Base-by-base conservation (phyloP, 306 rosid species). In the Medicago ruthenica region DNA sequence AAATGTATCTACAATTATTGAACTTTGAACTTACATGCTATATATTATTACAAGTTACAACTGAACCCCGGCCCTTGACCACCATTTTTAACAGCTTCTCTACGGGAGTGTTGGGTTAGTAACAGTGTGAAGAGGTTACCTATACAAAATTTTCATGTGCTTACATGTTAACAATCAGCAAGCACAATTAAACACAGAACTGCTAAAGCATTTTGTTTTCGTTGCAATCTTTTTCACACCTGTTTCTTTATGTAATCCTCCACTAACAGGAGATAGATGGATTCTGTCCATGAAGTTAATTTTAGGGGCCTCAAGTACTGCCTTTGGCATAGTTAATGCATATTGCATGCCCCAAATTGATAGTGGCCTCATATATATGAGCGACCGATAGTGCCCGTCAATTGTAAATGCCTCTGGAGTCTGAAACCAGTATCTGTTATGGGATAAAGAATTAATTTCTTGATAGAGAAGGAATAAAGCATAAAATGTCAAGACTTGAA, bases 341-440 rank as follows among this genome's bases (percentile, higher is more conserved):
- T 83, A 84, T 50, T 95, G 99, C 99, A 95, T 95, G 20, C 88
- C 89, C 99, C 99, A 95, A 75, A 95, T 95, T 6, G 99, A 78
- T 10, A 95, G 86, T 3, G 99, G 99, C 83, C 99, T 89, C 99
- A 95, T 95, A 44, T 92, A 95, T 54, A 92, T 85, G 34, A 95
- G 97, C 3, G 99, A 95, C 58, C 99, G 80, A 81, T 86, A 95
- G 86, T 90, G 92, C 64, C 97, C 99, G 13, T 90, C 97, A 16
- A 81, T 82, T n/a, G 99, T 84, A 90, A 96, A 95, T 57, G 83
- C 99, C 86, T 92, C 99, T 2, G 99, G 99, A 31, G 97, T 92
- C 84, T 95, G 99, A 84, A 95, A 95, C 89, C 92, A 89, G 83
- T 92, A 95, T 70, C 99, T 95, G 82, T 39, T 1, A 72, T 8